Evolutionary conservation across 2,329 filamentous ascomycete species (phyloP).

Genomic region (Phialemonium atrogriseum): DNA sequence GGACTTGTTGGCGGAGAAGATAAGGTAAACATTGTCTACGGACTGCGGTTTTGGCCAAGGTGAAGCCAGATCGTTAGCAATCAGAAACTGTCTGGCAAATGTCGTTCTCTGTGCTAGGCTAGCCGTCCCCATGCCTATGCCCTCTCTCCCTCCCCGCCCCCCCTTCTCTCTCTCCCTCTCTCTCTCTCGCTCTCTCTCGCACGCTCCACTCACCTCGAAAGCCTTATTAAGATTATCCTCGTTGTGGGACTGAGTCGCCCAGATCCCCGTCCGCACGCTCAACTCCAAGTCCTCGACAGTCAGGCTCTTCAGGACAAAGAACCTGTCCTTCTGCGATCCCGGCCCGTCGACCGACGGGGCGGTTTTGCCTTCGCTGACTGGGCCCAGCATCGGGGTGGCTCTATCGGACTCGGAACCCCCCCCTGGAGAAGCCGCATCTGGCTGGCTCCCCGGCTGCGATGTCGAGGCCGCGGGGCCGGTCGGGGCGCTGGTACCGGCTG

Average conservation of each 20-base stretch:
- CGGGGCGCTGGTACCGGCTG: conserved; percentile 39
- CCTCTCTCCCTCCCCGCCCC: no score
- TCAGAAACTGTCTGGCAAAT: no score
- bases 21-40: conserved; percentile 76
- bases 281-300: conserved; percentile 84
- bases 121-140: no score
- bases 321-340: conserved; percentile 53
- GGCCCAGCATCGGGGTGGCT: neutral
- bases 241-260: conserved; percentile 93
- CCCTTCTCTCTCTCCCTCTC: no score
- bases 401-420: conserved; percentile 4
- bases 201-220: conserved; percentile 62
- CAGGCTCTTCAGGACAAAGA: conserved; percentile 88
- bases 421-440: neutral
- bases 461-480: conserved; percentile 42
- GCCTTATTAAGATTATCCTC: conserved; percentile 76
- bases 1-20: conserved; percentile 96
- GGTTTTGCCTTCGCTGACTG: neutral
- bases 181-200: no score
- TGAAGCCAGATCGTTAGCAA: no score
- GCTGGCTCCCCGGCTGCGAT: conserved; percentile 5
- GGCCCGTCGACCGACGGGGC: neutral
- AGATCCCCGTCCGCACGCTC: conserved; percentile 79
- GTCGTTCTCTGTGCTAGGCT: no score
- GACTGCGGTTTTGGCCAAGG: conserved; percentile 40